Percentiles rank a stretch among this genome's conserved stretches.
phyloP scores from a whole-genome alignment of 1,139 yeast species.

The Protomyces lactucae-debilis region DNA sequence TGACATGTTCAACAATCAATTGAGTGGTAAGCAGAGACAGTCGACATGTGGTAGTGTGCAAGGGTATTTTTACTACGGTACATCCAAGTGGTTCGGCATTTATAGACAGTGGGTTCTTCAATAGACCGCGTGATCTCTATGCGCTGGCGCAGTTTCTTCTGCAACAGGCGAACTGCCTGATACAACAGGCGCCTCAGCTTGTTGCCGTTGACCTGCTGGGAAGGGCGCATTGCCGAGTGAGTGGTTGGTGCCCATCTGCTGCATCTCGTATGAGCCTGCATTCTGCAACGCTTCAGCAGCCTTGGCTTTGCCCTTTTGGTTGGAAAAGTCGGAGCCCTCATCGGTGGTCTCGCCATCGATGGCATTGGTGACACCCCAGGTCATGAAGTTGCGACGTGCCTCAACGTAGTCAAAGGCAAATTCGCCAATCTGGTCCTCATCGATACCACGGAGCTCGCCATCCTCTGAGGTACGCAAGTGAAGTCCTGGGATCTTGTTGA shows the following conservation, averaged over 20 bases:
- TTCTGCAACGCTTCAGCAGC: slow-evolving; percentile 13
- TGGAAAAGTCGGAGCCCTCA: neutral
- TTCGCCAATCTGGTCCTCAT: slow-evolving; percentile 96
- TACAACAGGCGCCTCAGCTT: neutral
- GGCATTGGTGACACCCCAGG: slow-evolving; percentile 44
- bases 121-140: too few relatives aligned
- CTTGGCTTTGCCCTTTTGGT: slow-evolving; percentile 16
- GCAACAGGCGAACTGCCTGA: neutral
- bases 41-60: too few relatives aligned
- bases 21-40: too few relatives aligned
- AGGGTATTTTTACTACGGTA: neutral
- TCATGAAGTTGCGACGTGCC: slow-evolving; percentile 86
- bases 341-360: slow-evolving; percentile 11
- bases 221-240: neutral
- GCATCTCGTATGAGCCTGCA: slow-evolving; percentile 17
- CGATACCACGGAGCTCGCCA: slow-evolving; percentile 85
- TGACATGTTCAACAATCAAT: too few relatives aligned
- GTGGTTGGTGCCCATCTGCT: slow-evolving; percentile 6
- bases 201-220: neutral
- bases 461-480: slow-evolving; percentile 64
- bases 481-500: slow-evolving; percentile 77
- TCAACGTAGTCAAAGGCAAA: slow-evolving; percentile 98
- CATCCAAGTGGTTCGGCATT: neutral
- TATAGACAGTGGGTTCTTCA: too few relatives aligned
- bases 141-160: neutral